Base-by-base conservation (phyloP, 2,329 filamentous ascomycete genomes). In the Fusarium irregulare region DNA sequence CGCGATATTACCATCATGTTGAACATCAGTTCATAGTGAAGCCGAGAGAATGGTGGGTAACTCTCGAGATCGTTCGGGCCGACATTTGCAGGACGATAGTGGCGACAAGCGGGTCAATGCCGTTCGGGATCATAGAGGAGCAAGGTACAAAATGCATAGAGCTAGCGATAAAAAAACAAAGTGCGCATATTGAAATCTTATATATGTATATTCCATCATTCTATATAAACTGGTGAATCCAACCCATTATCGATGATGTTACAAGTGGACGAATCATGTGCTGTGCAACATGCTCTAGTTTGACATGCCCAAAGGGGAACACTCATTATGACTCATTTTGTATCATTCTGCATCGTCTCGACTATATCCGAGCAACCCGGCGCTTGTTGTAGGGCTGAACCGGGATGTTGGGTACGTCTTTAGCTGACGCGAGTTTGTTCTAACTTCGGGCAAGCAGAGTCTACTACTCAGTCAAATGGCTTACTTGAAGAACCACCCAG, bases 311-410 rank as follows among this genome's bases (percentile, higher is more conserved):
- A 16, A 23, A 46, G n/a, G 23, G 47, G 23, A 42, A 32, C 14
- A 21, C 20, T 44, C 28, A 46, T 30, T 7, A 60, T 65, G 62
- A 65, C 46, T 65, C 62, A 65, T 60, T 37, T 1, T 44, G 14
- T 12, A 28, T 60, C 60, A 65, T n/a, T 0, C 0, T 60, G 23
- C 21, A 16, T 60, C 7, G 3, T 1, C 2, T 23, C 5, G 28
- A 41, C 9, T 10, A 30, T 10, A 6, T 7, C 34, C 34, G n/a
- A 21, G 3, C 16, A 11, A 30, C 14, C 50, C 37, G 37, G 20
- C 12, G 21, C 14, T n/a, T 13, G 14, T 20, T 14, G 12, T 45
- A 32, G 10, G 40, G n/a, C 47, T 50, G 16, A 30, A 5, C 44
- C 18, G 25, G 21, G 44, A 25, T 28, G 11, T 18, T 14, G 44